Evolutionary conservation across 2,329 filamentous ascomycete species (phyloP).

Genomic region (Penicillium fuscoglaucum): DNA sequence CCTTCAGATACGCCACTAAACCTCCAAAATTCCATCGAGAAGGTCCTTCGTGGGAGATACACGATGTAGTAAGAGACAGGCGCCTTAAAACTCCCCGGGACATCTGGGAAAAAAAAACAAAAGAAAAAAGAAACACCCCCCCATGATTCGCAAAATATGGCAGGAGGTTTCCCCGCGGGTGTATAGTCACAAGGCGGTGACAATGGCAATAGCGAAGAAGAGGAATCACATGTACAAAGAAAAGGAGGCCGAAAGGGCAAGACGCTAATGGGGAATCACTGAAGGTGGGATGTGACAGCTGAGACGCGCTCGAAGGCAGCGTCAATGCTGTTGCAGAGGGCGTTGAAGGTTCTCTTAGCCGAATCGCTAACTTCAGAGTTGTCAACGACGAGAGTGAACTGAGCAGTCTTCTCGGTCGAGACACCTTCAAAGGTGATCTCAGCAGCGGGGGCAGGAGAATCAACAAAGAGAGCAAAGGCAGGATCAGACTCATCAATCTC

Average conservation of each 20-base stretch:
- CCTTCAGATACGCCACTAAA: slow-evolving; percentile 18
- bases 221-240: slow-evolving; percentile 27
- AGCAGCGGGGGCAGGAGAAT: slow-evolving; percentile 47
- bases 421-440: slow-evolving; percentile 52
- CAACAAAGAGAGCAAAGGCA: slow-evolving; percentile 53
- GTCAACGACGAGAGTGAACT: slow-evolving; percentile 64
- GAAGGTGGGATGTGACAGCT: slow-evolving; percentile 42
- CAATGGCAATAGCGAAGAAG: not conserved
- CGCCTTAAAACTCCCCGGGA: slow-evolving; percentile 24
- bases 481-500: slow-evolving; percentile 58
- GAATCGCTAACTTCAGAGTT: slow-evolving; percentile 27
- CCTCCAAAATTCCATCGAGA: slow-evolving; percentile 22
- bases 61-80: slow-evolving; percentile 17
- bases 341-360: slow-evolving; percentile 37
- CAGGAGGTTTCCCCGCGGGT: slow-evolving; percentile 12
- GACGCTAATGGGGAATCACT: slow-evolving; percentile 36
- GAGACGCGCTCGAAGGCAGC: slow-evolving; percentile 45
- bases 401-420: slow-evolving; percentile 63
- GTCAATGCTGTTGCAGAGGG: slow-evolving; percentile 44
- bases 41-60: slow-evolving; percentile 17
- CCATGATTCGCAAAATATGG: slow-evolving; percentile 16
- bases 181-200: slow-evolving; percentile 25
- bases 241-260: slow-evolving; percentile 18
- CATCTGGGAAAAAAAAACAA: slow-evolving; percentile 2
- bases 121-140: not conserved